phyloP scores from a whole-genome alignment of 2,329 filamentous ascomycete genomes.

The Aureobasidium sp. region DNA sequence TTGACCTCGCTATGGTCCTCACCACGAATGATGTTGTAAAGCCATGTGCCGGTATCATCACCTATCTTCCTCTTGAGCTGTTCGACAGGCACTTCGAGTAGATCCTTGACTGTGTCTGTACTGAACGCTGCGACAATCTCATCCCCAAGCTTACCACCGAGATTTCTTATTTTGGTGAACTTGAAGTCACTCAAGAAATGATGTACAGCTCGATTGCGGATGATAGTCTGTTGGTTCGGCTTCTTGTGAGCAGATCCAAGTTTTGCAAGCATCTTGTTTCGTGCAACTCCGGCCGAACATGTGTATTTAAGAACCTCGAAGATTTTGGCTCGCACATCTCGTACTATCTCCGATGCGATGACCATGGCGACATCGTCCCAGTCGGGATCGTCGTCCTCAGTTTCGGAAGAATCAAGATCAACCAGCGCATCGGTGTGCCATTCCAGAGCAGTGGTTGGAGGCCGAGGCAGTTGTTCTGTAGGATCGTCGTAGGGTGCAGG shows the following conservation, averaged over 20 bases:
- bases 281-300: slow-evolving; percentile 80
- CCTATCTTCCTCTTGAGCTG: slow-evolving; percentile 72
- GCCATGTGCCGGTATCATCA: slow-evolving; percentile 77
- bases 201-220: slow-evolving; percentile 74
- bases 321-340: slow-evolving; percentile 63
- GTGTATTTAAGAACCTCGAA: slow-evolving; percentile 72
- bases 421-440: slow-evolving; percentile 80
- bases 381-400: slow-evolving; percentile 75
- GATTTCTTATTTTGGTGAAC: slow-evolving; percentile 87
- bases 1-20: slow-evolving; percentile 86
- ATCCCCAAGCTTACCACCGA: slow-evolving; percentile 92
- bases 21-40: slow-evolving; percentile 78
- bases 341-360: slow-evolving; percentile 82
- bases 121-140: slow-evolving; percentile 74
- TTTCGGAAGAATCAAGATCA: slow-evolving; percentile 64
- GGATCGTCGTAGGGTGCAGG: slow-evolving; percentile 68
- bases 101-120: slow-evolving; percentile 70
- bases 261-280: slow-evolving; percentile 94
- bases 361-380: slow-evolving; percentile 92
- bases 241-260: slow-evolving; percentile 87
- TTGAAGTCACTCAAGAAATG: slow-evolving; percentile 79
- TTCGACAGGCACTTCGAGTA: slow-evolving; percentile 65
- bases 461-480: slow-evolving; percentile 63
- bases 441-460: slow-evolving; percentile 65
- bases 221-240: slow-evolving; percentile 88